phyloP scores from a whole-genome alignment of 805 yeast genomes.

The Ogataea glucozyma region DNA sequence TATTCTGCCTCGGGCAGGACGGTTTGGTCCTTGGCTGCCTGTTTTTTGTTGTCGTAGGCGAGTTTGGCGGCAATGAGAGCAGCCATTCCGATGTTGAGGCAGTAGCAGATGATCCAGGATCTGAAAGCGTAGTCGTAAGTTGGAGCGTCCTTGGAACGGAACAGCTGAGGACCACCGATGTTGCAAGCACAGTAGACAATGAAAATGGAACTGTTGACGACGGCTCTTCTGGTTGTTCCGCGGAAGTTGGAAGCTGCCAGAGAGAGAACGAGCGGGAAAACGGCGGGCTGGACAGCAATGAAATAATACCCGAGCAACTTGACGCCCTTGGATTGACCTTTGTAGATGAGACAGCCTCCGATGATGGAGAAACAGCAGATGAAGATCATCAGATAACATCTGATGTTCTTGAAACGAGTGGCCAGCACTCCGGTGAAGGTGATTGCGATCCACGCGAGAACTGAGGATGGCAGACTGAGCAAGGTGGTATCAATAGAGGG shows the following conservation, averaged over 20 bases:
- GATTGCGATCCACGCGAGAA: conserved; percentile 35
- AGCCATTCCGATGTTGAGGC: conserved; percentile 22
- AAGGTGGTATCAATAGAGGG: conserved; percentile 33
- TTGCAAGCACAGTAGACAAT: conserved; percentile 66
- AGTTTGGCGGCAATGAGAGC: conserved; percentile 14
- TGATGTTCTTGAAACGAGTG: conserved; percentile 32
- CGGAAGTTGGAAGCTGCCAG: conserved; percentile 45
- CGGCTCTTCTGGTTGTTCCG: conserved; percentile 65
- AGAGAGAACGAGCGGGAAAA: conserved; percentile 29
- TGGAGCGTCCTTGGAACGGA: conserved; percentile 57
- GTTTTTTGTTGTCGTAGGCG: conserved; percentile 17
- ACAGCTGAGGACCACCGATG: conserved; percentile 71
- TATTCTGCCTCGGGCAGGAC: conserved; percentile 2
- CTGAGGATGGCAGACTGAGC: conserved; percentile 42
- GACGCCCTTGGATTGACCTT: conserved; percentile 24
- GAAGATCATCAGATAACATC: conserved; percentile 34
- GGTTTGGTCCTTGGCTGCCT: conserved; percentile 10
- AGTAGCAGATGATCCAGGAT: conserved; percentile 52
- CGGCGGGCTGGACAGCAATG: conserved; percentile 30
- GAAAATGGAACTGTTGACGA: conserved; percentile 54
- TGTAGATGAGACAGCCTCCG: conserved; percentile 35
- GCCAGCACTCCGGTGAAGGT: conserved; percentile 30
- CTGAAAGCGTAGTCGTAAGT: conserved; percentile 56
- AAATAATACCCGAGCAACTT: conserved; percentile 36
- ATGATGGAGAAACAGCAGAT: conserved; percentile 25